A percentile compares a stretch with the other conserved stretches of the same genome.
phyloP scores from a whole-genome alignment of 1,284 basidiomycete species.

The Moesziomyces parantarcticus region DNA sequence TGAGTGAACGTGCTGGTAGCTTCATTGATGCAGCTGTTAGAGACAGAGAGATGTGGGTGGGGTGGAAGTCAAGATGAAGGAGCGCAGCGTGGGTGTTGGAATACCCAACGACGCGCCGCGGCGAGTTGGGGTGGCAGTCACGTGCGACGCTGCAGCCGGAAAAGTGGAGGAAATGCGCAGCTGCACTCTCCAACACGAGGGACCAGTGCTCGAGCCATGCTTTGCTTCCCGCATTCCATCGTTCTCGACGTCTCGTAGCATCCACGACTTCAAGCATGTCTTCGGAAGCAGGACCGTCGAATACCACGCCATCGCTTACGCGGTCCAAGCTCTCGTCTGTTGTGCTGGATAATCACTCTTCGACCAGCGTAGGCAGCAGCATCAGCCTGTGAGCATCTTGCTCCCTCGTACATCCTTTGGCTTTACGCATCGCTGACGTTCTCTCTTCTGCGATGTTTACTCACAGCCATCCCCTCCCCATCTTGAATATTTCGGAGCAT shows the following conservation, averaged over 20 bases:
- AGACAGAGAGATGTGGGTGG: background rate
- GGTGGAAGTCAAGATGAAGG: background rate
- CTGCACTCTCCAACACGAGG: constrained; percentile 8
- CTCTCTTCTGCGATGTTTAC: background rate
- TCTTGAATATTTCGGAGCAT: constrained; percentile 96
- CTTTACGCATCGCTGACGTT: background rate
- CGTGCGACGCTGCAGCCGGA: constrained; percentile 16
- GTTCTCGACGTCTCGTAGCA: background rate
- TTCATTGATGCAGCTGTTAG: constrained; percentile 19
- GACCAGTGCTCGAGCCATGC: constrained; percentile 25
- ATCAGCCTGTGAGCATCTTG: constrained; percentile 32
- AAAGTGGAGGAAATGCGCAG: constrained; percentile 37
- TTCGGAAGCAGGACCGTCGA: constrained; percentile 23
- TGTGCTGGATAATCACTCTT: constrained; percentile 34
- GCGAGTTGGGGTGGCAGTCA: constrained; percentile 5
- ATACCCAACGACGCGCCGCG: constrained; percentile 12
- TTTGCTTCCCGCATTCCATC: background rate
- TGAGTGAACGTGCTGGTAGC: constrained; percentile 37
- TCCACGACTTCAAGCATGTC: constrained; percentile 10
- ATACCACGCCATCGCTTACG: constrained; percentile 12
- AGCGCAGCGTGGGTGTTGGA: background rate
- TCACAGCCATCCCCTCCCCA: constrained; percentile 90
- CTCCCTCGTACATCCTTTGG: background rate
- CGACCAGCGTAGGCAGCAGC: constrained; percentile 37
- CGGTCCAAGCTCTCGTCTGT: constrained; percentile 41